Base-by-base conservation (phyloP, 78 protist genomes). In the Chrysochromulina tobinii region DNA sequence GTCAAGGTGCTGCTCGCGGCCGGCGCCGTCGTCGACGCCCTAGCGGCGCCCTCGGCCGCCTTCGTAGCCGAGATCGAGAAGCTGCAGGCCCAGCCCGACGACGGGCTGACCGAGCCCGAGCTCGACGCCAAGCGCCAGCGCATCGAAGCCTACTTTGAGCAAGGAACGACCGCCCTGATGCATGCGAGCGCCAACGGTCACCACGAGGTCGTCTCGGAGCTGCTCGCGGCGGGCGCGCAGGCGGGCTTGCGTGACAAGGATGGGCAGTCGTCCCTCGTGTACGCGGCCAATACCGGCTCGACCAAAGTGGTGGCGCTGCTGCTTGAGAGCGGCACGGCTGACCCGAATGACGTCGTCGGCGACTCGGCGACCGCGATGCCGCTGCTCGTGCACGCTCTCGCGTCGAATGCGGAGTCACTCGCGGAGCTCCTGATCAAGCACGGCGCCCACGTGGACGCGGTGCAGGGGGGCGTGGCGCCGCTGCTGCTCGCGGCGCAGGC, bases 81-180 rank as follows among this genome's bases (percentile, higher is more conserved):
- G 54, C 51, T 69, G 38, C n/a, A 25, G 79, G 79, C 38, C 8
- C 3, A 38, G 54, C 51, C 21, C 50, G 79, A 69, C 14, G 79
- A 8, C 25, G 15, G 51, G 79, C 3, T 69, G 38, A 38, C 15
- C 79, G 79, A 69, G 79, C 50, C 5, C 23, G 79, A 23, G 54
- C 50, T 69, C 50, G 79, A 69, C 12, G 38, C 79, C n/a, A 11
- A n/a, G 79, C 79, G 79, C 51, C 79, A 69, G 79, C 79, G 79
- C 50, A 3, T 69, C 79, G 79, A 38, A 15, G 79, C 79, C 23
- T 69, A 69, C 79, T 69, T 69, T 12, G 50, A n/a, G 50, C 51
- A 11, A 9, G 79, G 79, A 0, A n/a, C 79, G n/a, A 69, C 79
- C 25, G 79, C 79, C 51, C 79, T 69, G 53, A 69, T 69, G 79